Conservation (phyloP, 164 flowering plant genomes). For the Sextonia rubra region DNA sequence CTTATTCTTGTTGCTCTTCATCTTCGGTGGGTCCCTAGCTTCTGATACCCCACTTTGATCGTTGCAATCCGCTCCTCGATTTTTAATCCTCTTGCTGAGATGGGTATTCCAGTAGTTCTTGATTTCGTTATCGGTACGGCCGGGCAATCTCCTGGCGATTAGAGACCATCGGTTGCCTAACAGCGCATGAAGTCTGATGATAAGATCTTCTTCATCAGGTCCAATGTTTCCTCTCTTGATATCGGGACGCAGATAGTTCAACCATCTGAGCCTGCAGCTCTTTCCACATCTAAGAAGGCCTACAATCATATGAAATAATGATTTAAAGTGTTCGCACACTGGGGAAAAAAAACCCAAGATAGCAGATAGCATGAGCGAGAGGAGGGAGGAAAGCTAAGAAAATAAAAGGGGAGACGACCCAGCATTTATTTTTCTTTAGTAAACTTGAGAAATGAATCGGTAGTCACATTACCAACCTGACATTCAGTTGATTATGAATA, state of each 20-base stretch:
- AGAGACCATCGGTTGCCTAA: slow-evolving; percentile 72
- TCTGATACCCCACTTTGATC: slow-evolving; percentile 11
- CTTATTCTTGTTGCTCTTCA: slow-evolving; percentile 10
- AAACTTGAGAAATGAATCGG: too few relatives aligned
- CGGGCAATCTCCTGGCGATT: slow-evolving; percentile 61
- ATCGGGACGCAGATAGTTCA: slow-evolving; percentile 64
- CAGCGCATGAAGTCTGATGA: slow-evolving; percentile 48
- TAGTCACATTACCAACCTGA: too few relatives aligned
- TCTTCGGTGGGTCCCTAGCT: slow-evolving; percentile 9
- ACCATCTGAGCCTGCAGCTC: slow-evolving; percentile 67
- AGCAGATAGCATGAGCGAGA: not conserved
- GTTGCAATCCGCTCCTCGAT: slow-evolving; percentile 30
- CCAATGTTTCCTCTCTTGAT: slow-evolving; percentile 60
- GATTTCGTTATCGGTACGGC: slow-evolving; percentile 80
- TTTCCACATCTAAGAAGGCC: slow-evolving; percentile 66
- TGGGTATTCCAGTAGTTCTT: slow-evolving; percentile 74
- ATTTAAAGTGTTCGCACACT: not conserved
- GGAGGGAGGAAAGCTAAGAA: not conserved
- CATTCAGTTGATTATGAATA: too few relatives aligned
- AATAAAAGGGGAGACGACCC: too few relatives aligned
- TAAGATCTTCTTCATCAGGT: slow-evolving; percentile 62
- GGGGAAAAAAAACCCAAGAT: not conserved
- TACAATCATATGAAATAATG: slow-evolving; percentile 2
- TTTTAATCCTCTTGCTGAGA: slow-evolving; percentile 38
- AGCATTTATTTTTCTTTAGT: too few relatives aligned